phyloP scores from a whole-genome alignment of 2,329 filamentous ascomycete species.

The Phialocephala subalpina region DNA sequence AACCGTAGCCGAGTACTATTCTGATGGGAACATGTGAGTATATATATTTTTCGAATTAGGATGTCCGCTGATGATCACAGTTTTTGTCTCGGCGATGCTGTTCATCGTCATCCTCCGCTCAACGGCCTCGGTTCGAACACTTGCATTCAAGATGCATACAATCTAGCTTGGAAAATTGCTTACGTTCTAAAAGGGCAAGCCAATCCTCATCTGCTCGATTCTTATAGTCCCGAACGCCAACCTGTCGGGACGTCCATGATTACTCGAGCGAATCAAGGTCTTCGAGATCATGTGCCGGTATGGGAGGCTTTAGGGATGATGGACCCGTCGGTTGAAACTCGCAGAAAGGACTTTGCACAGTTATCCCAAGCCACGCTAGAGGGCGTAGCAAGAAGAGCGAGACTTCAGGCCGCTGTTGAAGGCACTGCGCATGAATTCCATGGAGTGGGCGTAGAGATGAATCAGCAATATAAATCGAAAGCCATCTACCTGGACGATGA shows the following conservation, averaged over 20 bases:
- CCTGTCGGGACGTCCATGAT: constrained; percentile 57
- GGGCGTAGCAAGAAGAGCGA: constrained; percentile 50
- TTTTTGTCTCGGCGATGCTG: constrained; percentile 64
- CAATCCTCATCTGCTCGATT: constrained; percentile 48
- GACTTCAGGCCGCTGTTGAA: constrained; percentile 52
- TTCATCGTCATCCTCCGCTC: constrained; percentile 64
- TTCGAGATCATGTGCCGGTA: constrained; percentile 58
- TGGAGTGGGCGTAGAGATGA: constrained; percentile 66
- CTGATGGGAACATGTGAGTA: constrained; percentile 42
- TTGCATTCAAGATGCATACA: constrained; percentile 64
- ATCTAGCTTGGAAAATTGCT: constrained; percentile 63
- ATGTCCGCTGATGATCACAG: no score
- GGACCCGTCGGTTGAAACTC: constrained; percentile 47
- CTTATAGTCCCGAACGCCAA: constrained; percentile 56
- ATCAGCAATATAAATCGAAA: constrained; percentile 58
- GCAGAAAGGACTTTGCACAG: constrained; percentile 50
- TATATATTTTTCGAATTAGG: no score
- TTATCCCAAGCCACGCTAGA: constrained; percentile 48
- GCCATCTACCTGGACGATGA: constrained; percentile 57
- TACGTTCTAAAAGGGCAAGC: constrained; percentile 54
- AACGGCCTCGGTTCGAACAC: constrained; percentile 67
- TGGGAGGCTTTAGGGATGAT: constrained; percentile 56
- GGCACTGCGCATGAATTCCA: constrained; percentile 58
- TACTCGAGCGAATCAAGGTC: constrained; percentile 63
- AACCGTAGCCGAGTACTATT: constrained; percentile 63